Evolutionary conservation across 257 asterid genomes (phyloP).

Genomic region (Fraxinus pennsylvanica): DNA sequence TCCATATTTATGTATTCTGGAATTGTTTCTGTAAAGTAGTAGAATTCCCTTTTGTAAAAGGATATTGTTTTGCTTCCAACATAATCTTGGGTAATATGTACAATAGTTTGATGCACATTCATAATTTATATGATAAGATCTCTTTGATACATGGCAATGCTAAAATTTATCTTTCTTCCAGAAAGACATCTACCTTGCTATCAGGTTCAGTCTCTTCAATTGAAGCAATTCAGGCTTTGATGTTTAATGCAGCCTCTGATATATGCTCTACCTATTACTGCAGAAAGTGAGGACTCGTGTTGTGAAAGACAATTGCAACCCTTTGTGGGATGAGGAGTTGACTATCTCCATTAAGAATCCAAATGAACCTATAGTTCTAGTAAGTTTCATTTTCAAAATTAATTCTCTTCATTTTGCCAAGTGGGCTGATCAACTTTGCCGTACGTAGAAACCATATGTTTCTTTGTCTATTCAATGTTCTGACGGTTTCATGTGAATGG

Average conservation of each 20-base stretch:
- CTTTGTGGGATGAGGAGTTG: slow-evolving; percentile 45
- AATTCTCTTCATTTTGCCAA: not conserved
- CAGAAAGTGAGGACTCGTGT: slow-evolving; percentile 45
- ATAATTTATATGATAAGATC: not conserved
- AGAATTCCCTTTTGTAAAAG: not conserved
- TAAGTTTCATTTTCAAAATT: slow-evolving; percentile 16
- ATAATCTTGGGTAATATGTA: not conserved
- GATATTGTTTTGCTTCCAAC: not conserved
- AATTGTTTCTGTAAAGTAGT: not conserved
- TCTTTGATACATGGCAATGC: not conserved
- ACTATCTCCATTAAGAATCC: slow-evolving; percentile 38
- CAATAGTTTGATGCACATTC: not conserved
- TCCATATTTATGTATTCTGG: not conserved
- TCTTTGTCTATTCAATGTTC: not conserved
- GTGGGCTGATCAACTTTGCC: not conserved
- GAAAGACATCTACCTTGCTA: not conserved
- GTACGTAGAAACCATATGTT: not conserved
- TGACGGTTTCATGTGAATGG: not conserved
- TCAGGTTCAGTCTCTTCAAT: not conserved
- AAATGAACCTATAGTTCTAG: slow-evolving; percentile 36
- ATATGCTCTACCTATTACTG: not conserved
- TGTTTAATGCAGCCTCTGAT: not conserved
- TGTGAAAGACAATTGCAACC: slow-evolving; percentile 39
- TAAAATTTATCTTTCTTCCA: not conserved
- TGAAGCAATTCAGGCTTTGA: not conserved